These are phyloP conservation scores for Calonectria honghensis DNA, from an alignment of 2,329 filamentous ascomycete species.

Conservation along the genomic window DNA sequence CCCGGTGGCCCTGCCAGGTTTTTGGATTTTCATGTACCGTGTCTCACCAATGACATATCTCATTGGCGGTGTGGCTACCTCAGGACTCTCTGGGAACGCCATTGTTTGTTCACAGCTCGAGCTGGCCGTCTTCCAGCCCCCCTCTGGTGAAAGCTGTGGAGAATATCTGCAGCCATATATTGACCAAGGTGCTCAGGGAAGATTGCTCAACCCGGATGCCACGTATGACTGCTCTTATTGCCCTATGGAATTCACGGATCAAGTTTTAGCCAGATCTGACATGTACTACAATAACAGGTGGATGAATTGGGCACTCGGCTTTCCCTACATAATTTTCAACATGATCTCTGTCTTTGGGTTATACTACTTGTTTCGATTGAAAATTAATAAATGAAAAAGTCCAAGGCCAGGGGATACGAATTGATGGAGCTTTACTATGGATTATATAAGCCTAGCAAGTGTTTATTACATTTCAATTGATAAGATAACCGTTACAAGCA, in stretches of 20 bases:
- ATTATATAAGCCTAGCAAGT: no score
- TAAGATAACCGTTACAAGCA: no score
- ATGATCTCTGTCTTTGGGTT: slow-evolving; percentile 41
- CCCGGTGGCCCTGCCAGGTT: slow-evolving; percentile 75
- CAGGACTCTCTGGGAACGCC: slow-evolving; percentile 52
- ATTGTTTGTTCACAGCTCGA: slow-evolving; percentile 78
- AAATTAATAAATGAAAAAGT: neutral
- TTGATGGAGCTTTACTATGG: no score
- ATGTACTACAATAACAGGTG: slow-evolving; percentile 47
- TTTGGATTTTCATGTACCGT: slow-evolving; percentile 85
- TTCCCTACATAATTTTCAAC: slow-evolving; percentile 47
- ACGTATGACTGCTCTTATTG: slow-evolving; percentile 63
- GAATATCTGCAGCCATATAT: slow-evolving; percentile 73
- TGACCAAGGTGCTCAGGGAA: slow-evolving; percentile 64
- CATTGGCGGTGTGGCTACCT: slow-evolving; percentile 51
- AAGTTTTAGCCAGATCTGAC: slow-evolving; percentile 44
- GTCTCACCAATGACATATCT: slow-evolving; percentile 73
- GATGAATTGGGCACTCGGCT: slow-evolving; percentile 46
- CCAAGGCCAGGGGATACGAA: no score
- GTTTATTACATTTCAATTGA: no score
- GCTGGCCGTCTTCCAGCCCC: slow-evolving; percentile 76
- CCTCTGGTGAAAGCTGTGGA: slow-evolving; percentile 69
- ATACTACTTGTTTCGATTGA: slow-evolving; percentile 45
- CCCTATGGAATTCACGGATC: slow-evolving; percentile 39
- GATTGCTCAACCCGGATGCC: slow-evolving; percentile 71